These are phyloP conservation scores for Nakazawaea anatomiae DNA, from an alignment of 805 yeast genomes.

Conservation along the genomic window DNA sequence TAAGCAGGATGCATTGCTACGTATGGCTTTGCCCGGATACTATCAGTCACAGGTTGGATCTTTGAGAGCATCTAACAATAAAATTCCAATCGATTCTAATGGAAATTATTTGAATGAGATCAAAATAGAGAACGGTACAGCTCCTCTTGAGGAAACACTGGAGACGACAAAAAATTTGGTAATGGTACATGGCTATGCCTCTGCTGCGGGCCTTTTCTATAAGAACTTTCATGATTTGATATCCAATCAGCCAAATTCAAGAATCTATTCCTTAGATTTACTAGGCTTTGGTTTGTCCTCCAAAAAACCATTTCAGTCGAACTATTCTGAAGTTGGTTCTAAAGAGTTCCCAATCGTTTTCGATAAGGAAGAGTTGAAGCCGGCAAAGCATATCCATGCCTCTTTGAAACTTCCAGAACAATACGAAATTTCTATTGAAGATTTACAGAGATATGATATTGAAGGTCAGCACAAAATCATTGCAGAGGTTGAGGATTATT, in stretches of 20 bases:
- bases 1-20: slow-evolving; percentile 6
- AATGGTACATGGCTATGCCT: slow-evolving; percentile 53
- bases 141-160: neutral
- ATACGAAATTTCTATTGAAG: slow-evolving; percentile 14
- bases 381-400: slow-evolving; percentile 18
- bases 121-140: slow-evolving; percentile 16
- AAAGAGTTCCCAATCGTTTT: slow-evolving; percentile 18
- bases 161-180: slow-evolving; percentile 30
- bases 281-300: slow-evolving; percentile 52
- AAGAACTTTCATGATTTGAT: slow-evolving; percentile 43
- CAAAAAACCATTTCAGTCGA: slow-evolving; percentile 33
- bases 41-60: neutral
- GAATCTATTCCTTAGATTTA: slow-evolving; percentile 39
- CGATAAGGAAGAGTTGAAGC: slow-evolving; percentile 15
- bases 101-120: slow-evolving; percentile 21
- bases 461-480: slow-evolving; percentile 35
- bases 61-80: slow-evolving; percentile 6
- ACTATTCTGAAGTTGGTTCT: slow-evolving; percentile 15
- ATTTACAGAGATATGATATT: slow-evolving; percentile 26
- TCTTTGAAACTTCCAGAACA: slow-evolving; percentile 18
- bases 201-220: slow-evolving; percentile 51
- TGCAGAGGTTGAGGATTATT: slow-evolving; percentile 45
- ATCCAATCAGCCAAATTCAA: slow-evolving; percentile 18
- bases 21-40: slow-evolving; percentile 5
- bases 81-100: slow-evolving; percentile 11